Base-by-base conservation (phyloP, 225 moss, liverwort and hornwort species). In the Asterella californica region DNA sequence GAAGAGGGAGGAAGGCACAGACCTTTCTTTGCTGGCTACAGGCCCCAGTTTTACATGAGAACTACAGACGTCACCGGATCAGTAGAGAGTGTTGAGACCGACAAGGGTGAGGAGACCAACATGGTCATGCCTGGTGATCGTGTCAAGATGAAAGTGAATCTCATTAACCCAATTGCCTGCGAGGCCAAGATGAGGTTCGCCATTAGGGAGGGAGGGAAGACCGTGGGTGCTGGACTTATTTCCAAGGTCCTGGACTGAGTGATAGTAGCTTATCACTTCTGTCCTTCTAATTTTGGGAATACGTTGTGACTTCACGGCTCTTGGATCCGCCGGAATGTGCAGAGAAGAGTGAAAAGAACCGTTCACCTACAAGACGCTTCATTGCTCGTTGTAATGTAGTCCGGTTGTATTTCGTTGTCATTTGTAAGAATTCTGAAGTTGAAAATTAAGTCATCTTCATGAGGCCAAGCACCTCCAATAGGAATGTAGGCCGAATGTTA, bases 71-170 rank as follows among this genome's bases (percentile, higher is more conserved):
- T 92, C 11, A 94, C 94, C 9, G 94, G 94, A 2, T 83, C 87
- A 6, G 85, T 94, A 30, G 63, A 21, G 24, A 76, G 76, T 42
- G 86, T 89, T 19, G 82, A 76, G 54, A 70, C 83, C 66, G 81
- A 85, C 83, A 42, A 75, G 1, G 88, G 86, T 33, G 90, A 89
- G 53, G 88, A 89, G 67, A 90, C 89, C 12, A 89, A 89, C 76
- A 94, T 94, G 92, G 92, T 94, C 55, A 87, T 94, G 80, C 94
- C 94, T 2, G 94, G 94, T 8, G 94, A 94, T 72, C 86, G 89
- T 71, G 88, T 92, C 33, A 92, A 89, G 73, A 81, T 92, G 85
- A 84, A 81, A 59, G 86, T 94, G 69, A 85, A 88, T 75, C 91
- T 94, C 34, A 91, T 91, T 47, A 87, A 83, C 68, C 92, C 92